A percentile compares a stretch with the other conserved stretches of the same genome.
Conservation (phyloP, 164 flowering plant genomes). For the Vitis cinerea region DNA sequence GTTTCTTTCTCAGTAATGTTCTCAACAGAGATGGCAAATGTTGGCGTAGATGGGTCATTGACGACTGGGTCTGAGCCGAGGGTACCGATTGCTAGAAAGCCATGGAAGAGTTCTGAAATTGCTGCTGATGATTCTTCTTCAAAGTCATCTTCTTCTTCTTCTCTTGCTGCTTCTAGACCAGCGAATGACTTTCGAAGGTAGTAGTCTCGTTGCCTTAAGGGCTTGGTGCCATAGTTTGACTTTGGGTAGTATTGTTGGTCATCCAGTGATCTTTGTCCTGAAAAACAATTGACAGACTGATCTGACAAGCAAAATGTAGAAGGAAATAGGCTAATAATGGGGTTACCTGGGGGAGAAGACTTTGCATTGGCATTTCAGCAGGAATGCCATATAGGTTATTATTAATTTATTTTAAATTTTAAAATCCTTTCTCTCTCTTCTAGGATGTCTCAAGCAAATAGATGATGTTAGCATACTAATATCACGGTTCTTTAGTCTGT, state of each 20-base stretch:
- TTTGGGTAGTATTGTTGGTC: conserved; percentile 49
- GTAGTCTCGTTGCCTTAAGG: conserved; percentile 36
- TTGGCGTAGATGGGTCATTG: conserved; percentile 58
- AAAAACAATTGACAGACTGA: conserved; percentile 37
- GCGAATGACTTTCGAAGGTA: conserved; percentile 56
- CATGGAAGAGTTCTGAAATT: conserved; percentile 53
- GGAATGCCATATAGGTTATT: not conserved
- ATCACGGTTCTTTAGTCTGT: not conserved
- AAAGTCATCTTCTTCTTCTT: conserved; percentile 36
- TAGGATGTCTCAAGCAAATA: too few species aligned
- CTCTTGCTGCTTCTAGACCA: conserved; percentile 49
- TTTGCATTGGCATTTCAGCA: not conserved
- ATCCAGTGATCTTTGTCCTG: conserved; percentile 66
- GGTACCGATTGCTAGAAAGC: conserved; percentile 72
- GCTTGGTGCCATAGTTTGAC: conserved; percentile 35
- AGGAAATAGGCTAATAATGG: not conserved
- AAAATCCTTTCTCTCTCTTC: too few species aligned
- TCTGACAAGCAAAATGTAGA: conserved; percentile 27
- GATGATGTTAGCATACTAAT: not conserved
- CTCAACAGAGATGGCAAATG: conserved; percentile 56
- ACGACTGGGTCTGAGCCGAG: conserved; percentile 44
- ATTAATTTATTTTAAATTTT: too few species aligned
- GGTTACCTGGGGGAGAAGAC: not conserved
- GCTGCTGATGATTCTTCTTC: conserved; percentile 41
- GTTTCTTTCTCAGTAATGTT: conserved; percentile 62